These are phyloP conservation scores for Chrysoporthe cubensis DNA, from an alignment of 2,329 filamentous ascomycete species.

Conservation along the genomic window DNA sequence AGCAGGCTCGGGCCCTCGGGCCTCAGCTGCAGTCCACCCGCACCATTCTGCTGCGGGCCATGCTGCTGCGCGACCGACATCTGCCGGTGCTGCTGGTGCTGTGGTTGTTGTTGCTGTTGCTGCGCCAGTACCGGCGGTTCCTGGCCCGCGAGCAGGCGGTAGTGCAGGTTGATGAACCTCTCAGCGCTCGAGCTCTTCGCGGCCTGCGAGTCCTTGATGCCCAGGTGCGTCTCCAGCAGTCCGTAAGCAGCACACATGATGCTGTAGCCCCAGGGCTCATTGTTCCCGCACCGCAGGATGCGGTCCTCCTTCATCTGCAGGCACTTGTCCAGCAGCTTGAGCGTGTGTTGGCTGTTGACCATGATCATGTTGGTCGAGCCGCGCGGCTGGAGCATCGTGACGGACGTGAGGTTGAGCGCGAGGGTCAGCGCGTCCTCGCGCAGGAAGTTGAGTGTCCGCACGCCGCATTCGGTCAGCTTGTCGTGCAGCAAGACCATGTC, in stretches of 20 bases:
- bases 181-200: slow-evolving; percentile 64
- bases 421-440: slow-evolving; percentile 63
- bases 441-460: slow-evolving; percentile 62
- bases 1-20: slow-evolving; percentile 25
- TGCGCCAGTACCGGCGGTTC: slow-evolving; percentile 46
- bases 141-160: slow-evolving; percentile 59
- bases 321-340: slow-evolving; percentile 65
- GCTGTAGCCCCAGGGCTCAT: slow-evolving; percentile 67
- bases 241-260: slow-evolving; percentile 66
- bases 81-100: slow-evolving; percentile 29
- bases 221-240: slow-evolving; percentile 62
- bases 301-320: slow-evolving; percentile 64
- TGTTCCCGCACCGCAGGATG: slow-evolving; percentile 64
- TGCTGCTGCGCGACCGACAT: slow-evolving; percentile 12
- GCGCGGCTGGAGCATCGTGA: slow-evolving; percentile 63
- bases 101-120: slow-evolving; percentile 34
- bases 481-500: slow-evolving; percentile 67
- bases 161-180: slow-evolving; percentile 62
- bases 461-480: slow-evolving; percentile 61
- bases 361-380: slow-evolving; percentile 65
- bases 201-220: slow-evolving; percentile 58
- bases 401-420: slow-evolving; percentile 64
- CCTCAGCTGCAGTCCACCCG: slow-evolving; percentile 13
- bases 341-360: slow-evolving; percentile 63
- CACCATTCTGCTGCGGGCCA: slow-evolving; percentile 18